Conservation (phyloP, 2,329 filamentous ascomycete genomes). For the Fusarium decemcellulare region DNA sequence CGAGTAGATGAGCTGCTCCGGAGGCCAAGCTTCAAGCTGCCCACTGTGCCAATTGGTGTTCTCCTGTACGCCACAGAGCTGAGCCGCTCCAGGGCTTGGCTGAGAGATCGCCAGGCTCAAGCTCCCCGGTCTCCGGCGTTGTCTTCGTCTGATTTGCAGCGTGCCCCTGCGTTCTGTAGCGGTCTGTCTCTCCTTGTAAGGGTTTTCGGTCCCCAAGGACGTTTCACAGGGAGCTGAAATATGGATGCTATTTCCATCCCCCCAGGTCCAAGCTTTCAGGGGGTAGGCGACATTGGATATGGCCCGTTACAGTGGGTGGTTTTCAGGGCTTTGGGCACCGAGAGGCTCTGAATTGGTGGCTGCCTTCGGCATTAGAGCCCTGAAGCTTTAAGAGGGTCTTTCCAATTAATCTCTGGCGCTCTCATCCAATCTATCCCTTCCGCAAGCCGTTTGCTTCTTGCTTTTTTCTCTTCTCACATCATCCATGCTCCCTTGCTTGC, state of each 20-base stretch:
- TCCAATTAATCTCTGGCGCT: constrained; percentile 5
- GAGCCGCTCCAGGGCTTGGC: no score
- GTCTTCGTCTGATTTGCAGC: constrained; percentile 3
- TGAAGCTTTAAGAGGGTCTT: neutral
- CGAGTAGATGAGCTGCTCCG: no score
- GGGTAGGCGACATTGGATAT: no score
- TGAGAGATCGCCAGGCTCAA: neutral
- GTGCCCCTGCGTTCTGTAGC: neutral
- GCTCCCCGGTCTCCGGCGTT: constrained; percentile 2
- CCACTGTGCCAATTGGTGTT: neutral
- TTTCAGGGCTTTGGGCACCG: neutral
- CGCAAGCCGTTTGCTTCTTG: constrained; percentile 7
- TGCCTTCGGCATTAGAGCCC: neutral
- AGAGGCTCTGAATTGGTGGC: neutral
- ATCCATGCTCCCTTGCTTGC: constrained; percentile 28
- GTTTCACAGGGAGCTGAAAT: constrained; percentile 2
- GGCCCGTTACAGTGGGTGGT: no score
- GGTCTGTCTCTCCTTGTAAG: constrained; percentile 1
- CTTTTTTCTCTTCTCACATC: constrained; percentile 32
- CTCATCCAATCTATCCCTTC: neutral
- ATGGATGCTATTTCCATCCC: neutral
- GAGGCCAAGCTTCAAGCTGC: no score
- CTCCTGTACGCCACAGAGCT: no score
- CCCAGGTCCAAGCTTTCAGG: no score
- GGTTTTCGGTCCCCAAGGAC: neutral